Conservation (phyloP, 192 early-diverging fungal species). For the Coemansia reversa region DNA sequence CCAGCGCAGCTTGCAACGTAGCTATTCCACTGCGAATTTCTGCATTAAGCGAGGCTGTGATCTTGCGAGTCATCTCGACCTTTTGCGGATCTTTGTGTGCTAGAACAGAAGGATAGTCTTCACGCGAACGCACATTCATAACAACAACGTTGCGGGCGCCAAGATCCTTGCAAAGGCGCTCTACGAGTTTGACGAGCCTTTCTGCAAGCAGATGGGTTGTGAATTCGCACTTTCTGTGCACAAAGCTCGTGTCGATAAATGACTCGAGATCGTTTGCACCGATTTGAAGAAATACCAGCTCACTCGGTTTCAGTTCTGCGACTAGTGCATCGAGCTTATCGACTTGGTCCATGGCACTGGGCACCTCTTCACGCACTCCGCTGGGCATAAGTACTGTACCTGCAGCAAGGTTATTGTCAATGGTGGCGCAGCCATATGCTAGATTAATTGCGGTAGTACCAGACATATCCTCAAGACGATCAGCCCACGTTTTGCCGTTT, state of each 20-base stretch:
- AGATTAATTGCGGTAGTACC: slow-evolving; percentile 17
- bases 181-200: slow-evolving; percentile 16
- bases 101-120: slow-evolving; percentile 40
- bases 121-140: slow-evolving; percentile 46
- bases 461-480: slow-evolving; percentile 23
- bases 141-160: slow-evolving; percentile 32
- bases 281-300: slow-evolving; percentile 45
- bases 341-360: slow-evolving; percentile 29
- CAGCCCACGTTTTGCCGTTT: slow-evolving; percentile 42
- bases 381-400: slow-evolving; percentile 42
- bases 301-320: slow-evolving; percentile 13
- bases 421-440: slow-evolving; percentile 46
- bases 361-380: slow-evolving; percentile 24
- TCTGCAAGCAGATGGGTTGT: slow-evolving; percentile 26
- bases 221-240: slow-evolving; percentile 15
- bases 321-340: slow-evolving; percentile 5
- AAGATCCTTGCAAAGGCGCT: slow-evolving; percentile 12
- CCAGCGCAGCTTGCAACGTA: slow-evolving; percentile 25
- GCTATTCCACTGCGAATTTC: slow-evolving; percentile 16
- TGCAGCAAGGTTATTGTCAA: slow-evolving; percentile 37
- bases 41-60: slow-evolving; percentile 25
- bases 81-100: slow-evolving; percentile 15
- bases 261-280: slow-evolving; percentile 52
- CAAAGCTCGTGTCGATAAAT: slow-evolving; percentile 18
- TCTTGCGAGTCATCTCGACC: slow-evolving; percentile 5